Percentiles rank a stretch among this genome's conserved stretches.
phyloP scores from a whole-genome alignment of 2,329 filamentous ascomycete species.

The Anisogramma anomala region DNA sequence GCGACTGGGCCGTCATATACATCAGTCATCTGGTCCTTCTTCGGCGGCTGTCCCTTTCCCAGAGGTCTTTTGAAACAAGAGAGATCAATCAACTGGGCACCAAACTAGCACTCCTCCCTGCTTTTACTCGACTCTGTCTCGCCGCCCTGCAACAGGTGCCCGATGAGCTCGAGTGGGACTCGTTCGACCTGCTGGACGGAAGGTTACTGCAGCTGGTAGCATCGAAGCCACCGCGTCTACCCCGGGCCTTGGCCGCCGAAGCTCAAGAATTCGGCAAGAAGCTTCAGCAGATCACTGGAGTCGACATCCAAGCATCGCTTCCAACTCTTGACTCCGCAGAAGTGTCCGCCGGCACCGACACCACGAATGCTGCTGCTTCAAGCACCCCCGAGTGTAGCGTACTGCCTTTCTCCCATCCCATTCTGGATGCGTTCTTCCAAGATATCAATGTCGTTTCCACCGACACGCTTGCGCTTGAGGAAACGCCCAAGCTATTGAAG shows the following conservation, averaged over 20 bases:
- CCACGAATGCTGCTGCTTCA: neutral
- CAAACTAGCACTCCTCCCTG: neutral
- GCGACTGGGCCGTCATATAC: constrained; percentile 14
- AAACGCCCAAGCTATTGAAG: constrained; percentile 28
- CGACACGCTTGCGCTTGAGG: constrained; percentile 16
- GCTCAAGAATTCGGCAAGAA: constrained; percentile 5
- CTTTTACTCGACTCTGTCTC: constrained; percentile 2
- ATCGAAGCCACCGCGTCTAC: constrained; percentile 4
- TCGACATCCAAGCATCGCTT: neutral
- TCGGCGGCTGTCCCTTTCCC: constrained; percentile 17
- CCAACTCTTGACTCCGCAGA: neutral
- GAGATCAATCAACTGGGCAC: neutral
- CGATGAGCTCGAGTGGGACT: constrained; percentile 15
- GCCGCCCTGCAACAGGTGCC: constrained; percentile 11
- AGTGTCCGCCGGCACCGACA: neutral
- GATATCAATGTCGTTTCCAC: constrained; percentile 28
- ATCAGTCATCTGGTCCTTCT: constrained; percentile 20
- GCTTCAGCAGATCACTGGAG: constrained; percentile 9
- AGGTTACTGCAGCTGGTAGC: constrained; percentile 11
- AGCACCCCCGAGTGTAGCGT: constrained; percentile 19
- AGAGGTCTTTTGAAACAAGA: constrained; percentile 15
- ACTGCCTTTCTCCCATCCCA: constrained; percentile 35
- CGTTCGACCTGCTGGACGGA: constrained; percentile 19
- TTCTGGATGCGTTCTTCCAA: constrained; percentile 34
- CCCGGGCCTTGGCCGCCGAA: constrained; percentile 4